Conservation (phyloP, 805 yeast genomes). For the Candida alai region DNA sequence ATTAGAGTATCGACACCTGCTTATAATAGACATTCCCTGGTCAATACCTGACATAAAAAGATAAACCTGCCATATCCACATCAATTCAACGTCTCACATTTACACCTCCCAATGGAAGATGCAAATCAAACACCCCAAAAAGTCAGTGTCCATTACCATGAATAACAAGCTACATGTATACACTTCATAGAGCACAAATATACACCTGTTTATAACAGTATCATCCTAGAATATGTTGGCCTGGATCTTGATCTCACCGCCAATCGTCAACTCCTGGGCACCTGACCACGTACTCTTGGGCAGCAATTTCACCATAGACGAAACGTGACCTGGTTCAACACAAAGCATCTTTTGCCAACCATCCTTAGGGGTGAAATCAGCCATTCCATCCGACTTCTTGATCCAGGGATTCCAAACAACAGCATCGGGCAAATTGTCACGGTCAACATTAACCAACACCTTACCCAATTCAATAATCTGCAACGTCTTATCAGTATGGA, state of each 20-base stretch:
- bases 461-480: conserved; percentile 71
- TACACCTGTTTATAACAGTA: conserved; percentile 3
- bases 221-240: conserved; percentile 34
- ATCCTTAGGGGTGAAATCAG: conserved; percentile 79
- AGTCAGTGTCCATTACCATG: no score
- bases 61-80: no score
- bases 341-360: conserved; percentile 90
- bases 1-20: no score
- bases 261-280: conserved; percentile 53
- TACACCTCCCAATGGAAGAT: no score
- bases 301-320: conserved; percentile 55
- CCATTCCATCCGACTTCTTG: conserved; percentile 75
- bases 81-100: no score
- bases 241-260: conserved; percentile 61
- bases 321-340: conserved; percentile 89
- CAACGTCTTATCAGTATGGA: conserved; percentile 49
- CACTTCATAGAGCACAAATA: no score
- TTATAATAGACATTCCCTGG: no score
- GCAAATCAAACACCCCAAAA: no score
- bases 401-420: conserved; percentile 99
- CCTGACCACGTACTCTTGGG: conserved; percentile 81
- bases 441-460: conserved; percentile 63
- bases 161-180: no score
- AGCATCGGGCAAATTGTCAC: conserved; percentile 59
- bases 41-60: no score